Conservation (phyloP, 1,139 yeast genomes). For the Scheffersomyces titani region DNA sequence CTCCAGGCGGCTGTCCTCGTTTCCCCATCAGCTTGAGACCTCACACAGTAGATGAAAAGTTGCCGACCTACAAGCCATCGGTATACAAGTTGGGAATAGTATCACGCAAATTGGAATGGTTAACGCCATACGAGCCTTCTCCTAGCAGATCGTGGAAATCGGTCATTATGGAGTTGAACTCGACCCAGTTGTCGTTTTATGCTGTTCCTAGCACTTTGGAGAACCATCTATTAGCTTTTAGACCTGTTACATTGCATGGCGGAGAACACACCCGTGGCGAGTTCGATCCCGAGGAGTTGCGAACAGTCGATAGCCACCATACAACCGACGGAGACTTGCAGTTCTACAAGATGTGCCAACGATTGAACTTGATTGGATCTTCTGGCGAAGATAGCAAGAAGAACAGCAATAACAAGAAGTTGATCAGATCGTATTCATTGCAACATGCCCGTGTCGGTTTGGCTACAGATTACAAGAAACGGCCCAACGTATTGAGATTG, state of each 20-base stretch:
- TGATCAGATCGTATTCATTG: constrained; percentile 55
- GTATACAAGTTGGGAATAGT: constrained; percentile 56
- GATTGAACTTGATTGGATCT: constrained; percentile 14
- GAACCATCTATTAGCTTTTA: constrained; percentile 24
- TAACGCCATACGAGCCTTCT: constrained; percentile 65
- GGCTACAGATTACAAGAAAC: constrained; percentile 69
- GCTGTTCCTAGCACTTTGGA: constrained; percentile 37
- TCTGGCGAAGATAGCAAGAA: constrained; percentile 7
- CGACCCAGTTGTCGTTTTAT: constrained; percentile 73
- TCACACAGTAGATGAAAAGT: constrained; percentile 23
- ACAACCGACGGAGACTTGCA: constrained; percentile 41
- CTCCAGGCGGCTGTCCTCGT: constrained; percentile 52
- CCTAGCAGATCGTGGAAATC: constrained; percentile 64
- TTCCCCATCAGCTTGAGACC: constrained; percentile 42
- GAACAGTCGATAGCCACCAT: constrained; percentile 22
- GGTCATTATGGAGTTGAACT: constrained; percentile 64
- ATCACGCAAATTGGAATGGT: constrained; percentile 63
- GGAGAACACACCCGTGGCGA: constrained; percentile 15
- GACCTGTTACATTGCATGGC: constrained; percentile 8
- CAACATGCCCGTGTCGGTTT: constrained; percentile 72
- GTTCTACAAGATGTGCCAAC: constrained; percentile 34
- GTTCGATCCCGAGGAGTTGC: constrained; percentile 12
- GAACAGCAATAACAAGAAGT: constrained; percentile 5
- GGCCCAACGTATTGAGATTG: constrained; percentile 56
- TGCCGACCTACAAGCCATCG: constrained; percentile 59